Conservation (phyloP, 768 basidiomycete species). For the Calocybe indica region DNA sequence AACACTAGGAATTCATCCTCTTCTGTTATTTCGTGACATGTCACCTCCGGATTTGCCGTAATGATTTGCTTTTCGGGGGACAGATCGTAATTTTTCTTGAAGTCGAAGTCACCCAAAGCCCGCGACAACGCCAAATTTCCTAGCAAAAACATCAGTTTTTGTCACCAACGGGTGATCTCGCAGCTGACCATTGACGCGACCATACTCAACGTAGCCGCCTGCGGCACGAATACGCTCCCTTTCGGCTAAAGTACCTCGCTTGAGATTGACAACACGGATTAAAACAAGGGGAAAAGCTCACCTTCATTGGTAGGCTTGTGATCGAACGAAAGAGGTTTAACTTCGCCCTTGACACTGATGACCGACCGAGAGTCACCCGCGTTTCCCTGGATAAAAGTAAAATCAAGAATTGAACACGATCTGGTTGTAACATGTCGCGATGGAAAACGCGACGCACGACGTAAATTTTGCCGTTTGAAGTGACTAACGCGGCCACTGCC, state of each 20-base stretch:
- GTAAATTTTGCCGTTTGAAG: conserved; percentile 70
- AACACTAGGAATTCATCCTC: conserved; percentile 97
- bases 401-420: conserved; percentile 6
- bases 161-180: background rate
- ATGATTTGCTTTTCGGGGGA: conserved; percentile 89
- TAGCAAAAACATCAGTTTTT: conserved; percentile 20
- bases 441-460: conserved; percentile 52
- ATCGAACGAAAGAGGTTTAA: conserved; percentile 85
- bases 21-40: conserved; percentile 67
- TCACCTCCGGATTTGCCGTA: conserved; percentile 91
- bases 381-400: conserved; percentile 65
- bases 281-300: conserved; percentile 26
- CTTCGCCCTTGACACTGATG: conserved; percentile 77
- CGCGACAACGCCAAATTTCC: conserved; percentile 94
- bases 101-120: conserved; percentile 96
- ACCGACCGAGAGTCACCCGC: conserved; percentile 96
- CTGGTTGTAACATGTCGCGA: no score
- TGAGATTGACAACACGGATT: conserved; percentile 1
- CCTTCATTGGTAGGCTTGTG: conserved; percentile 91
- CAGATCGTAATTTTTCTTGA: conserved; percentile 87
- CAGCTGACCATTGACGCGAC: conserved; percentile 85
- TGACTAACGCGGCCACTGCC: conserved; percentile 83
- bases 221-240: conserved; percentile 81
- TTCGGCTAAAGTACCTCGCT: conserved; percentile 49
- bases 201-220: conserved; percentile 94